These are phyloP conservation scores for Corylus americana DNA, from an alignment of 306 rosid species.

Conservation along the genomic window DNA sequence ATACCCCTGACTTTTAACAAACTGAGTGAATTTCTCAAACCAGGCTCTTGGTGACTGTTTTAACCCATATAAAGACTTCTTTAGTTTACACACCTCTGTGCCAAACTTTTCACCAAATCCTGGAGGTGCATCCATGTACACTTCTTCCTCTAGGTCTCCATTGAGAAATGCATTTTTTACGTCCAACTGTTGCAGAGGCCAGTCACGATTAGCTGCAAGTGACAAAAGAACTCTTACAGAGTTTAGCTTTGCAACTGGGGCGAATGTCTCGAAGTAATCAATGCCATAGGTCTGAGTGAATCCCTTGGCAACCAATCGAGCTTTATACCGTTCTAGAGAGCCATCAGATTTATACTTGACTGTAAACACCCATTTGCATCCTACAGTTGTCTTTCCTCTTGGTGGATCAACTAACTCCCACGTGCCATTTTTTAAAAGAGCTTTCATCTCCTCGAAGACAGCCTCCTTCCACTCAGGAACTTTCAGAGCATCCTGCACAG, in stretches of 20 bases:
- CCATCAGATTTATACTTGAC: not conserved
- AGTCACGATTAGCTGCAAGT: not conserved
- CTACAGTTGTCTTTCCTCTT: not conserved
- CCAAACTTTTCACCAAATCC: too few relatives aligned
- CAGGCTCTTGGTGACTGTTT: too few relatives aligned
- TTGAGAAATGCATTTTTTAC: too few relatives aligned
- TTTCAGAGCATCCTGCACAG: not conserved
- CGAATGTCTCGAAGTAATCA: not conserved
- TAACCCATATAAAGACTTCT: too few relatives aligned
- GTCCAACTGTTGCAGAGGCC: not conserved
- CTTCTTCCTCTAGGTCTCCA: too few relatives aligned
- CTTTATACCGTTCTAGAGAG: constrained; percentile 1
- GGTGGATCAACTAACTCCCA: constrained; percentile 1
- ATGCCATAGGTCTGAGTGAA: constrained; percentile 13
- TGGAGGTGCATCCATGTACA: too few relatives aligned
- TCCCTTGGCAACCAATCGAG: not conserved
- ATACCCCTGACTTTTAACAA: not conserved
- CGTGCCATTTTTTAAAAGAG: not conserved
- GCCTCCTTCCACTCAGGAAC: not conserved
- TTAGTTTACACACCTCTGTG: too few relatives aligned
- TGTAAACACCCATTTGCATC: constrained; percentile 11
- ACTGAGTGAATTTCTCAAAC: not conserved
- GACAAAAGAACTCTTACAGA: not conserved
- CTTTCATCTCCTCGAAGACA: not conserved
- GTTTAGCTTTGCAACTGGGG: not conserved